Evolutionary conservation across 108 stramenopile species (phyloP).

Genomic region (Cafeteria roenbergensis): DNA sequence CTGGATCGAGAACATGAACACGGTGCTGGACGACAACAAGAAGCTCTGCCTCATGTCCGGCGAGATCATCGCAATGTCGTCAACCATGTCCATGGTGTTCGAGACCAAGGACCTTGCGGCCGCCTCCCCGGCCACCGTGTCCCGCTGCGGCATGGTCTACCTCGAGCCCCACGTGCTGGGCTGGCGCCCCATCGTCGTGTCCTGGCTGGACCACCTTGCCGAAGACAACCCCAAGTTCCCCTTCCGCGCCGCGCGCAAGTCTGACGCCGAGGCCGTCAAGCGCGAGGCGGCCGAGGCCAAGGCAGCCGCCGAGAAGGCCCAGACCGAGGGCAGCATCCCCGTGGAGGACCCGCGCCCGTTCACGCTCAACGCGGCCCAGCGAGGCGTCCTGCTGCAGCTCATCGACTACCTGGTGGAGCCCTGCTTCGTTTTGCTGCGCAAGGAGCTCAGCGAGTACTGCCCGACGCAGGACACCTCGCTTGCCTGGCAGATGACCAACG

Average conservation of each 20-base stretch:
- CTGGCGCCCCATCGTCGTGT: slow-evolving; percentile 43
- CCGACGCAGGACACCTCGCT: slow-evolving; percentile 50
- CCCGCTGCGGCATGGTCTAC: slow-evolving; percentile 58
- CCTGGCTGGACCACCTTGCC: slow-evolving; percentile 31
- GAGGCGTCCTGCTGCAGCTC: slow-evolving; percentile 23
- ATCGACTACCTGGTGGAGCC: slow-evolving; percentile 51
- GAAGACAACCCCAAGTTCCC: background rate
- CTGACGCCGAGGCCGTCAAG: background rate
- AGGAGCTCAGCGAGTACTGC: slow-evolving; percentile 38
- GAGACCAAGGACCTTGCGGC: slow-evolving; percentile 58
- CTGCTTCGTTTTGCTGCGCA: slow-evolving; percentile 36
- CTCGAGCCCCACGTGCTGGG: slow-evolving; percentile 52
- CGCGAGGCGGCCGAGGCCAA: slow-evolving; percentile 7
- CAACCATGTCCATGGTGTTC: slow-evolving; percentile 57
- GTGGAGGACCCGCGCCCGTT: slow-evolving; percentile 13
- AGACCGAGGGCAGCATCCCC: background rate
- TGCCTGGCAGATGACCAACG: slow-evolving; percentile 31
- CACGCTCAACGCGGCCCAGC: slow-evolving; percentile 18
- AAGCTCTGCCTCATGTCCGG: slow-evolving; percentile 55
- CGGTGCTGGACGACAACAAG: slow-evolving; percentile 52
- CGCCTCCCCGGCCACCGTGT: slow-evolving; percentile 54
- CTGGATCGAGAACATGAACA: slow-evolving; percentile 68
- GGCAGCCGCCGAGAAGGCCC: background rate
- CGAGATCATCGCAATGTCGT: slow-evolving; percentile 56
- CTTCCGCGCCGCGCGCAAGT: background rate